Base-by-base conservation (phyloP, 2,329 filamentous ascomycete genomes). In the Myriosclerotinia duriaeana region DNA sequence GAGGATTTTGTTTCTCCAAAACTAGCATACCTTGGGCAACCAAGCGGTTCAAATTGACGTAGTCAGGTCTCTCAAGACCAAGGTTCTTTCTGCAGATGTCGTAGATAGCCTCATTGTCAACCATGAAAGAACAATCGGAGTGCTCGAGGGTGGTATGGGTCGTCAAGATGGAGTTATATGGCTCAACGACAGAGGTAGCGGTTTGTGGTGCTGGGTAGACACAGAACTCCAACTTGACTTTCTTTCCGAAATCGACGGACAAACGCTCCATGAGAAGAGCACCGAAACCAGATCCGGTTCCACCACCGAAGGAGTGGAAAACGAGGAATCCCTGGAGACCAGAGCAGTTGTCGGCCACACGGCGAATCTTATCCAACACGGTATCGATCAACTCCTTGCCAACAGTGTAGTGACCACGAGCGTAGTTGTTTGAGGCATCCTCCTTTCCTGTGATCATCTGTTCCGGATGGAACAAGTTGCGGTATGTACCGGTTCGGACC, bases 11-110 rank as follows among this genome's bases (percentile, higher is more conserved):
- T 8, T 1, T 20, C 11, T 26, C 14, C 3, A 20, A 15, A 50
- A 20, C 8, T 3, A 50, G n/a, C 30, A 95, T 74, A 99, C 95
- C 79, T 98, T 89, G 87, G 61, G 87, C 86, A 72, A 89, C 87
- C 71, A 89, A 78, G 64, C 85, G 84, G 77, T 89, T 89, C 68
- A 89, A 78, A 74, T 89, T 85, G 76, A 88, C 85, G 72, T 85
- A 88, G 71, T 83, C 80, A 17, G 87, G 87, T 67, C 87, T 85
- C 59, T 85, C 84, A 70, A 89, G 87, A 72, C 87, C 85, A 66
- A 89, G 78, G 76, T 84, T 87, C 69, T 85, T 84, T 66, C 83
- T 82, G 80, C 87, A 89, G 75, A 89, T 88, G 72, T 88, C 85
- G 77, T 89, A 89, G 70, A 89, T 85, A 65, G 87, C 87, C 73